Percentiles rank a stretch among this genome's conserved stretches.
Evolutionary conservation across 2,329 filamentous ascomycete species (phyloP).

Genomic region (Penicillium griseofulvum): DNA sequence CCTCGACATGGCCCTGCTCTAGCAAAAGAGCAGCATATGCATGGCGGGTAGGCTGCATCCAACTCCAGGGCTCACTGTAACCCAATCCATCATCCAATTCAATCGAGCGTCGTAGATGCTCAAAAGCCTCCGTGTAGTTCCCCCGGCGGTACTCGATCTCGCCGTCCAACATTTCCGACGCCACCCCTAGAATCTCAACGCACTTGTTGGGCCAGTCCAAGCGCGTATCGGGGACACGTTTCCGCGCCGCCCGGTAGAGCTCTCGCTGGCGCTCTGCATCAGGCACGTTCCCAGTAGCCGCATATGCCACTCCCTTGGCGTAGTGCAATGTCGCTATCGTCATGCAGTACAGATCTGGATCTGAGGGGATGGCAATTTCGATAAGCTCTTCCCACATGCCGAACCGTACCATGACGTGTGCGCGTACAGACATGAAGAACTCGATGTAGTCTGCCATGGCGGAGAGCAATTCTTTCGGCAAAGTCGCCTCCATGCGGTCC

Average conservation of each 20-base stretch:
- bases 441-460: constrained; percentile 81
- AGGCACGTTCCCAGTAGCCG: constrained; percentile 55
- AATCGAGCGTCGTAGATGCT: constrained; percentile 57
- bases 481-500: constrained; percentile 56
- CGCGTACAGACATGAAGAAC: constrained; percentile 63
- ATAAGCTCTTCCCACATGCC: constrained; percentile 69
- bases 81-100: constrained; percentile 61
- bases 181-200: constrained; percentile 61
- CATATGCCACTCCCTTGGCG: constrained; percentile 64
- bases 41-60: constrained; percentile 73
- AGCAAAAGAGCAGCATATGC: constrained; percentile 68
- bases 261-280: constrained; percentile 55
- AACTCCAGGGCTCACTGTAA: constrained; percentile 74
- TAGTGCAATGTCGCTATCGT: constrained; percentile 69
- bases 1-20: constrained; percentile 60
- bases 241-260: constrained; percentile 53
- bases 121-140: constrained; percentile 59
- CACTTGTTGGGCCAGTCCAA: constrained; percentile 69
- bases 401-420: constrained; percentile 71
- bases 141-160: constrained; percentile 68
- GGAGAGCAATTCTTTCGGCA: constrained; percentile 65
- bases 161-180: constrained; percentile 65
- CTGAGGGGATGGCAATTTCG: constrained; percentile 54
- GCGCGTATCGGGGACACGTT: constrained; percentile 57
- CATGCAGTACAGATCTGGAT: constrained; percentile 63